These are phyloP conservation scores for Lentinula aciculospora DNA, from an alignment of 768 basidiomycete species.

Conservation along the genomic window DNA sequence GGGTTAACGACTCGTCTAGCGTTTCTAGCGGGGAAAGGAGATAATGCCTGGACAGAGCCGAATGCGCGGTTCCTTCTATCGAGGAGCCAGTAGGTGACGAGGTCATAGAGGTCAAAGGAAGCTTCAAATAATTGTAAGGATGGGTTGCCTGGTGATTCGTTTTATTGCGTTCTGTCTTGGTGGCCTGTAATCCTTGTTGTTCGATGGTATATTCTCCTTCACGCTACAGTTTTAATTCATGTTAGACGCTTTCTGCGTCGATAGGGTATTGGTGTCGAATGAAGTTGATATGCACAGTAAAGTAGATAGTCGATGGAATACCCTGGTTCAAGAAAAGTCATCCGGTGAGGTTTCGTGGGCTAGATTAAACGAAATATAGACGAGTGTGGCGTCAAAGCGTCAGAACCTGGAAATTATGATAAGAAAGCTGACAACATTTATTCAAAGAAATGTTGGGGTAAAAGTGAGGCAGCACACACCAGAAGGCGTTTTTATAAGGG, in stretches of 20 bases:
- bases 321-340: neutral
- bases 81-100: slow-evolving; percentile 10
- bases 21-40: slow-evolving; percentile 36
- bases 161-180: neutral
- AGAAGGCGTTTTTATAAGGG: neutral
- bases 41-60: slow-evolving; percentile 11
- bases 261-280: neutral
- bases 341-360: neutral
- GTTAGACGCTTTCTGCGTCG: neutral
- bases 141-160: neutral
- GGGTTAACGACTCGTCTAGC: slow-evolving; percentile 39
- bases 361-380: neutral
- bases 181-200: neutral
- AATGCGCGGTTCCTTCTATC: slow-evolving; percentile 5
- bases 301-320: neutral
- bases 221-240: neutral
- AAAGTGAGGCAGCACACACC: neutral
- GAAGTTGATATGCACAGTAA: neutral
- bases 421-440: neutral
- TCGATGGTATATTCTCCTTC: neutral
- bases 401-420: neutral
- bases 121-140: neutral
- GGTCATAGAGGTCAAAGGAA: neutral
- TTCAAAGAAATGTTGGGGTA: neutral
- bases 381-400: neutral